These are phyloP conservation scores for Trametes polyzona DNA, from an alignment of 1,284 basidiomycete genomes.

Conservation along the genomic window DNA sequence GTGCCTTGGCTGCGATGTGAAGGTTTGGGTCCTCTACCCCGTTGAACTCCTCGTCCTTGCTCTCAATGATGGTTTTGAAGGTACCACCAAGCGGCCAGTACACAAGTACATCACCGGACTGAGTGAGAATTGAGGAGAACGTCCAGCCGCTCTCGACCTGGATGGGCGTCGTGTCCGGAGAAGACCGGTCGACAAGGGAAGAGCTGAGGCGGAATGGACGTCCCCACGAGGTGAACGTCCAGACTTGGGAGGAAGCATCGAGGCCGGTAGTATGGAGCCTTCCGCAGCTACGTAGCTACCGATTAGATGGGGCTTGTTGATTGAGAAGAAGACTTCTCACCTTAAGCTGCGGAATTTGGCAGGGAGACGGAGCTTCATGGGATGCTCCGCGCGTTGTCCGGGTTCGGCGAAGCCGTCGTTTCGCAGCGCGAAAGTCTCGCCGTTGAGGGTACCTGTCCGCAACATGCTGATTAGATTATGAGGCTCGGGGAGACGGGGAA, in stretches of 20 bases:
- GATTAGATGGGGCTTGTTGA: background rate
- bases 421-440: conserved; percentile 43
- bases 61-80: conserved; percentile 43
- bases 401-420: conserved; percentile 62
- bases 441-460: conserved; percentile 63
- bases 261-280: conserved; percentile 72
- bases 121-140: conserved; percentile 72
- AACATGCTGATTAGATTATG: background rate
- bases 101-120: conserved; percentile 69
- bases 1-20: conserved; percentile 33
- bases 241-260: conserved; percentile 60
- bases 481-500: background rate
- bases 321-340: conserved; percentile 36
- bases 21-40: conserved; percentile 36
- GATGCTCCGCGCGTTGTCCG: conserved; percentile 51
- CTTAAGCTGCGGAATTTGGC: conserved; percentile 62
- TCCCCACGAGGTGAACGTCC: conserved; percentile 77
- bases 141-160: conserved; percentile 86
- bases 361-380: conserved; percentile 62
- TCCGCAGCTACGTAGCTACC: conserved; percentile 59
- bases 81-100: conserved; percentile 71
- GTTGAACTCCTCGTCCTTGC: conserved; percentile 52
- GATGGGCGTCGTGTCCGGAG: conserved; percentile 52
- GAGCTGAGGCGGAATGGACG: conserved; percentile 68
- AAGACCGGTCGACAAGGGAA: conserved; percentile 47